Percentiles rank a stretch among this genome's conserved stretches.
Evolutionary conservation across 2,329 filamentous ascomycete species (phyloP).

Genomic region (Apiospora malaysiana): DNA sequence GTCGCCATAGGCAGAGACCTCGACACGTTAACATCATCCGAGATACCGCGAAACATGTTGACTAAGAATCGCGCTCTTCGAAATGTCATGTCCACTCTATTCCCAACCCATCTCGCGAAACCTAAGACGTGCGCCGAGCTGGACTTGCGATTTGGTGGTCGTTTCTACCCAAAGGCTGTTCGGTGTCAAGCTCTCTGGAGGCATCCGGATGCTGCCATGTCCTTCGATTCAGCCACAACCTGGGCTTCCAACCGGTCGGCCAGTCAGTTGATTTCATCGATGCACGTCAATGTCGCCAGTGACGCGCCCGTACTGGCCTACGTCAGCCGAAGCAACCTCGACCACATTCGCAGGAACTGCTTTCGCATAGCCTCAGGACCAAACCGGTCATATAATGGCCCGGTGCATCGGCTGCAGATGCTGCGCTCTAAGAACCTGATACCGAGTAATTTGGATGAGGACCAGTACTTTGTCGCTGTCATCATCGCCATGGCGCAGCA

Average conservation of each 20-base stretch:
- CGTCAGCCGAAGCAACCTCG: slow-evolving; percentile 53
- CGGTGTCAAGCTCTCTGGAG: slow-evolving; percentile 59
- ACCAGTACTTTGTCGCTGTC: slow-evolving; percentile 57
- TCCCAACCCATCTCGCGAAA: slow-evolving; percentile 39
- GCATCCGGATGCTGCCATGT: slow-evolving; percentile 38
- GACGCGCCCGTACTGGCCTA: slow-evolving; percentile 51
- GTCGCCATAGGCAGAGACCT: slow-evolving; percentile 50
- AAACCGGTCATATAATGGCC: slow-evolving; percentile 47
- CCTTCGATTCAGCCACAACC: slow-evolving; percentile 45
- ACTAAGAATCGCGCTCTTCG: slow-evolving; percentile 48
- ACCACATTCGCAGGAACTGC: slow-evolving; percentile 51
- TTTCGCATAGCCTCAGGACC: slow-evolving; percentile 53
- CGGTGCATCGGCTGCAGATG: slow-evolving; percentile 54
- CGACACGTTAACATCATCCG: slow-evolving; percentile 47
- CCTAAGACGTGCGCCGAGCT: slow-evolving; percentile 48
- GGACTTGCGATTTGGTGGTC: slow-evolving; percentile 55
- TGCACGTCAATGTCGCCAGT: slow-evolving; percentile 32
- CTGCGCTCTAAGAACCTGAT: slow-evolving; percentile 53
- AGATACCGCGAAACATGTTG: slow-evolving; percentile 40
- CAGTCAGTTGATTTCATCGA: slow-evolving; percentile 32
- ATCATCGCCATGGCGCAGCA: slow-evolving; percentile 64
- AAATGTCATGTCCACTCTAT: slow-evolving; percentile 52
- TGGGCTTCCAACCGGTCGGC: slow-evolving; percentile 42
- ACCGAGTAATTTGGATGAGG: slow-evolving; percentile 55
- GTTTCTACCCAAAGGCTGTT: slow-evolving; percentile 51